Percentiles rank a stretch among this genome's conserved stretches.
Conservation (phyloP, 257 asterid genomes). For the Lithospermum erythrorhizon region DNA sequence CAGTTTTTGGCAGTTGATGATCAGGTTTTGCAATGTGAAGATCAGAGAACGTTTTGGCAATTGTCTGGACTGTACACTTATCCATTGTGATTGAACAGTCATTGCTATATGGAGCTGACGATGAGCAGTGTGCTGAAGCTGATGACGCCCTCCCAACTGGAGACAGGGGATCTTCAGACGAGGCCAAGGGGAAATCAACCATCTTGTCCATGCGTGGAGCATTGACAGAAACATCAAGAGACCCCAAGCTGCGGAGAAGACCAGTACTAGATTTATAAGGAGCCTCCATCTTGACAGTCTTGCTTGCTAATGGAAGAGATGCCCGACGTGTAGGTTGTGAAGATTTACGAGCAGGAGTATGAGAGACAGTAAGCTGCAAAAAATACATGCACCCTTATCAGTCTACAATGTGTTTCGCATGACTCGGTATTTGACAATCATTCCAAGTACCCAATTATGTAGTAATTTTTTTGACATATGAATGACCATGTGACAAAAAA, state of each 20-base stretch:
- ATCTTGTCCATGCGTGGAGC: conserved; percentile 90
- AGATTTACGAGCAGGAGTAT: conserved; percentile 54
- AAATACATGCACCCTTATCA: conserved; percentile 1
- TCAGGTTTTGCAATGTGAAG: conserved; percentile 19
- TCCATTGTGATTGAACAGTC: conserved; percentile 63
- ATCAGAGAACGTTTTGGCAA: conserved; percentile 24
- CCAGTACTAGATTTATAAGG: conserved; percentile 30
- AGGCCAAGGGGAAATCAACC: conserved; percentile 58
- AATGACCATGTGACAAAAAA: no score
- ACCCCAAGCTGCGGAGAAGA: conserved; percentile 31
- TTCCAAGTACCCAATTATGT: not conserved
- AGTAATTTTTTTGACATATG: not conserved
- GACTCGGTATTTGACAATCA: no score
- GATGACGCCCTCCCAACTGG: conserved; percentile 38
- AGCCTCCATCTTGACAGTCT: conserved; percentile 21
- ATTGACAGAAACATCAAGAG: conserved; percentile 75
- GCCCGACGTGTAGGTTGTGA: conserved; percentile 46
- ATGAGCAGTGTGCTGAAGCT: conserved; percentile 48
- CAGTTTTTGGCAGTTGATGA: conserved; percentile 24
- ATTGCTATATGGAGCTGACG: conserved; percentile 31
- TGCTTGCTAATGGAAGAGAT: conserved; percentile 63
- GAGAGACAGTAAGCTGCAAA: conserved; percentile 84
- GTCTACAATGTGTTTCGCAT: conserved; percentile 2
- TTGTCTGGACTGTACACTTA: conserved; percentile 60
- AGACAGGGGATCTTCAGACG: conserved; percentile 34